Evolutionary conservation across 202 grass and related monocot species (phyloP).

Genomic region (Dendrocalamus latiflorus): DNA sequence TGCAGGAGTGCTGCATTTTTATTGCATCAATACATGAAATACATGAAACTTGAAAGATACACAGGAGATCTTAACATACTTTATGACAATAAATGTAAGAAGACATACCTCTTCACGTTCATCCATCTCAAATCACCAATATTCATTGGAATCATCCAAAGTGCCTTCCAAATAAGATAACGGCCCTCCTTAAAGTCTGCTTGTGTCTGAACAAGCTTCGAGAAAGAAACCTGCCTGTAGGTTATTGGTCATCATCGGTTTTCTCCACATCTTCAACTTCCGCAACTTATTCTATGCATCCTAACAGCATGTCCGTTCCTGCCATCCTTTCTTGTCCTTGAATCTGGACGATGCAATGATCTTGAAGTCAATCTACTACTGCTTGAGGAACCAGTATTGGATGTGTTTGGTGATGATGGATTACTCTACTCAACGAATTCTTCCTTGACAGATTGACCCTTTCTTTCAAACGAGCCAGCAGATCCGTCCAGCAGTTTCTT

Average conservation of each 20-base stretch:
- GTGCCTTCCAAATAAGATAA: slow-evolving; percentile 5
- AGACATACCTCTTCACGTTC: slow-evolving; percentile 36
- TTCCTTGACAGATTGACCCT: slow-evolving; percentile 21
- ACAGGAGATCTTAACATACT: not conserved
- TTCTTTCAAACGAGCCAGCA: slow-evolving; percentile 11
- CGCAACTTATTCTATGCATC: not conserved
- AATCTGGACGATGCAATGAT: not conserved
- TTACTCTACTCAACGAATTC: slow-evolving; percentile 4
- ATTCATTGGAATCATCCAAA: slow-evolving; percentile 20
- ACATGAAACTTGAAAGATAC: not conserved
- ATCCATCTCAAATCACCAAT: slow-evolving; percentile 14
- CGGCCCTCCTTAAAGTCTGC: not conserved
- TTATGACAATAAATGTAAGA: not conserved
- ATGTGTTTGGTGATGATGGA: not conserved
- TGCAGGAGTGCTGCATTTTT: not conserved
- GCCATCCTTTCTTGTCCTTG: slow-evolving; percentile 24
- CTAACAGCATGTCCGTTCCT: not conserved
- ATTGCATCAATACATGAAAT: not conserved
- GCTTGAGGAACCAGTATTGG: not conserved
- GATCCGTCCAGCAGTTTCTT: slow-evolving; percentile 15
- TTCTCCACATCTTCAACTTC: not conserved
- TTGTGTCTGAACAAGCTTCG: slow-evolving; percentile 6
- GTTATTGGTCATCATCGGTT: not conserved
- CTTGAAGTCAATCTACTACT: slow-evolving; percentile 5
- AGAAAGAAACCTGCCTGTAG: slow-evolving; percentile 13